A percentile compares a stretch with the other conserved stretches of the same genome.
Conservation (phyloP, 177 flowering plant genomes). For the Vitis hybrid region DNA sequence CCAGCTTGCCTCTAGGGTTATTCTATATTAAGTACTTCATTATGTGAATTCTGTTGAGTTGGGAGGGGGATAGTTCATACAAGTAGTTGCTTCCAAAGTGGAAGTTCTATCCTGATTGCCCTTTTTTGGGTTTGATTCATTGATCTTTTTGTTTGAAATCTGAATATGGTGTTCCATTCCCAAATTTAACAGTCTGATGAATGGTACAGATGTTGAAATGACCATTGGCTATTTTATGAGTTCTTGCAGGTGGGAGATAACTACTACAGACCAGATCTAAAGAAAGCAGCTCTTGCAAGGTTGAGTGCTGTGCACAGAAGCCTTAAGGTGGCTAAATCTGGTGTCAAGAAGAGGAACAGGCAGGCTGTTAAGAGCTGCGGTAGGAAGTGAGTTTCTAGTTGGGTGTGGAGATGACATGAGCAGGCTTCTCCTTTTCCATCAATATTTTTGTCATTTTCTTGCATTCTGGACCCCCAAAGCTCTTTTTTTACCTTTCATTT, state of each 20-base stretch:
- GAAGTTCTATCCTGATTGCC: too few species aligned
- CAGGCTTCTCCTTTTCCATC: neutral
- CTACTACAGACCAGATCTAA: constrained; percentile 61
- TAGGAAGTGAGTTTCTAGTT: constrained; percentile 24
- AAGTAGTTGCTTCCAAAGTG: too few species aligned
- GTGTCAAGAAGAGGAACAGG: constrained; percentile 48
- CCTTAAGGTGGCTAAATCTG: constrained; percentile 55
- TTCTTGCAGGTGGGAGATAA: constrained; percentile 38
- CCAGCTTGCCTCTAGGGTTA: too few species aligned
- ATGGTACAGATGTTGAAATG: too few species aligned
- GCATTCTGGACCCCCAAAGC: neutral
- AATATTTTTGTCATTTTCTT: neutral
- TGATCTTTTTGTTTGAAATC: too few species aligned
- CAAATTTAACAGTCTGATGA: too few species aligned
- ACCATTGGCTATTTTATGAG: neutral
- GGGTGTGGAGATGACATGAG: neutral
- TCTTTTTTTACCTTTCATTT: neutral
- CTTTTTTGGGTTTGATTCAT: too few species aligned
- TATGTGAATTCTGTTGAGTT: too few species aligned
- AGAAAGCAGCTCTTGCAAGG: constrained; percentile 53
- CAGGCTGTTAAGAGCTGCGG: constrained; percentile 21
- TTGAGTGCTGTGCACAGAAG: constrained; percentile 53
- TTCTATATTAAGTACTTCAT: too few species aligned
- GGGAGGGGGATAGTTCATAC: too few species aligned
- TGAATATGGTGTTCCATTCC: too few species aligned